Base-by-base conservation (phyloP, 2,329 filamentous ascomycete species). In the Microdochium trichocladiopsis region DNA sequence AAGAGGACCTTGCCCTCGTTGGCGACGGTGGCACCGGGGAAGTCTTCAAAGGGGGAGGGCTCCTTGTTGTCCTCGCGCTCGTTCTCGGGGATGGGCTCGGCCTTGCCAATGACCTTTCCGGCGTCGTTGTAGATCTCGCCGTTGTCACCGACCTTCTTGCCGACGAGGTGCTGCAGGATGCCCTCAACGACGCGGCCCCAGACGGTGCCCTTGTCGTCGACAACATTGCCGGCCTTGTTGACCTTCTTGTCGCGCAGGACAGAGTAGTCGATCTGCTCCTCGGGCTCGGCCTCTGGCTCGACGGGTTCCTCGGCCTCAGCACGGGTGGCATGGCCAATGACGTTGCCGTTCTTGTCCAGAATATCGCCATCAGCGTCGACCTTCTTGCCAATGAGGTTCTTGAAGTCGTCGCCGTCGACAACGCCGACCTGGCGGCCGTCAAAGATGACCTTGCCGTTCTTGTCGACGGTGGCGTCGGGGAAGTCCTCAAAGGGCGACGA, bases 71-170 rank as follows among this genome's bases (percentile, higher is more conserved):
- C 74, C 36, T 79, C 76, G 3, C 75, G 72, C 57, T 83, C 79
- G 16, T 66, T 66, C 3, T 77, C 70, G 2, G 84, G 78, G 54
- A 87, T 78, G 12, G 85, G 78, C 67, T 89, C 84, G 45, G 78
- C 82, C 51, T 79, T 79, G 25, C 86, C 87, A 50, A 89, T 78
- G 36, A 86, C 73, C 64, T 88, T 80, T 54, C 86, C 87, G 5
- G 74, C 74, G 55, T 88, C 84, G 61, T 84, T 84, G 81, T 83
- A 89, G 69, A 90, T 84, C 57, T 86, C 75, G 47, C 87, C 87
- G 33, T 87, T 70, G 51, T 80, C 81, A 56, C 88, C 85, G 31
- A 82, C 72, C 61, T 80, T 79, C 61, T 79, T 82, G 59, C 84
- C 84, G 28, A 84, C 66, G 5, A 89, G 75, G 56, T 86, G 74